Conservation (phyloP, 2,329 filamentous ascomycete species). For the Lasiodiplodia sp. region DNA sequence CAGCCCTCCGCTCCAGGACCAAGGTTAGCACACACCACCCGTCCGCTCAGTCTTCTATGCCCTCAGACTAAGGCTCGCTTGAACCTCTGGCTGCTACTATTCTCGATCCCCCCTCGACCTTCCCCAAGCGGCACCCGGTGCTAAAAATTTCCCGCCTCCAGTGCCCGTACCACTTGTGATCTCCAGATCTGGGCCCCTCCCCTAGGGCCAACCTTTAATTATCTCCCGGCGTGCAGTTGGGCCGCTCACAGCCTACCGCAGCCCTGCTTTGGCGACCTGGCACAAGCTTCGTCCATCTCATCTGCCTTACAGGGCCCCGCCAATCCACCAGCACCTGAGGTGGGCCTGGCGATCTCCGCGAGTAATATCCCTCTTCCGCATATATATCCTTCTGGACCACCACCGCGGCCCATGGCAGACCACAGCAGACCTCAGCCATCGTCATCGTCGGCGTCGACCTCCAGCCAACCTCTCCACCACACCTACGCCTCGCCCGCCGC, state of each 20-base stretch:
- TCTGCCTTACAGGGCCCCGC: constrained; percentile 29
- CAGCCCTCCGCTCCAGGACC: constrained; percentile 27
- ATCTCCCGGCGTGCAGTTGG: constrained; percentile 28
- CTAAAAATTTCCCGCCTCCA: constrained; percentile 26
- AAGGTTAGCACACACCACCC: constrained; percentile 26
- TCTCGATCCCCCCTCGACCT: constrained; percentile 25
- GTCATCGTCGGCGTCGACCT: constrained; percentile 28
- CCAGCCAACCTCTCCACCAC: background rate
- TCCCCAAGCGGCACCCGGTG: constrained; percentile 21
- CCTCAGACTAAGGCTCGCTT: constrained; percentile 26
- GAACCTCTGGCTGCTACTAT: constrained; percentile 14
- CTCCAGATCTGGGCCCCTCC: constrained; percentile 25
- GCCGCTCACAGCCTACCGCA: constrained; percentile 28
- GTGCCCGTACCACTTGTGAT: constrained; percentile 24
- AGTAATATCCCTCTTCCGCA: constrained; percentile 26
- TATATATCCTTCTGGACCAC: constrained; percentile 30
- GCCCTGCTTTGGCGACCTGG: constrained; percentile 26
- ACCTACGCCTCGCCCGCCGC: background rate
- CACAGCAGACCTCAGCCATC: constrained; percentile 29
- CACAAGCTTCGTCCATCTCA: constrained; percentile 28
- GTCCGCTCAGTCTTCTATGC: constrained; percentile 17
- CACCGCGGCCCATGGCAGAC: constrained; percentile 30
- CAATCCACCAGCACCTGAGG: constrained; percentile 24
- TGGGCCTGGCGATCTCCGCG: constrained; percentile 31
- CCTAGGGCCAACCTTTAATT: constrained; percentile 28